Conservation (phyloP, 768 basidiomycete genomes). For the Termitomyces sp. region DNA sequence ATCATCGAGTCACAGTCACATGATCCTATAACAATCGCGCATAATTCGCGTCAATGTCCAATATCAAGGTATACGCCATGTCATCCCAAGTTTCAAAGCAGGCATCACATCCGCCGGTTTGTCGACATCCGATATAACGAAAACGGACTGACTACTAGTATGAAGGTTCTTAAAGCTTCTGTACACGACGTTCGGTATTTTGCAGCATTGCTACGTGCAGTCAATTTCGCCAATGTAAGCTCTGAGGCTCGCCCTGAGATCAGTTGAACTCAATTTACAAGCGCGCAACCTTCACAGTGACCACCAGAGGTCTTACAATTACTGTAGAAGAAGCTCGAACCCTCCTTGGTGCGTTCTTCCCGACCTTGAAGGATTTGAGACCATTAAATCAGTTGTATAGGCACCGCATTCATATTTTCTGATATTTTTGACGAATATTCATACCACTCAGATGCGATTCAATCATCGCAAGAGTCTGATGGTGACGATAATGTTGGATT, state of each 20-base stretch:
- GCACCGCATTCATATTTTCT: conserved; percentile 75
- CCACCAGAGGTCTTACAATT: conserved; percentile 63
- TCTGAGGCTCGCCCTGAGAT: neutral
- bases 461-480: conserved; percentile 21
- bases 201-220: conserved; percentile 69
- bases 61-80: neutral
- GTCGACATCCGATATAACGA: neutral
- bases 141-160: neutral
- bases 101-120: neutral
- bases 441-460: conserved; percentile 42
- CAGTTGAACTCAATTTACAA: conserved; percentile 19
- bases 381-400: conserved; percentile 32
- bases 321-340: conserved; percentile 83
- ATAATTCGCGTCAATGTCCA: neutral
- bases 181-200: conserved; percentile 82
- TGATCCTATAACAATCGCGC: neutral
- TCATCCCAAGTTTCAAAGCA: neutral
- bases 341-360: conserved; percentile 50
- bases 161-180: conserved; percentile 57
- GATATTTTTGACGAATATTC: conserved; percentile 77
- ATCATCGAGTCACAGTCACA: neutral
- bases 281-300: conserved; percentile 74
- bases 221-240: conserved; percentile 76
- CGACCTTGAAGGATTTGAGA: neutral
- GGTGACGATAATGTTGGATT: conserved; percentile 44